Percentiles rank a stretch among this genome's conserved stretches.
Evolutionary conservation across 345 rosid species (phyloP).

Genomic region (Trapa incisa): DNA sequence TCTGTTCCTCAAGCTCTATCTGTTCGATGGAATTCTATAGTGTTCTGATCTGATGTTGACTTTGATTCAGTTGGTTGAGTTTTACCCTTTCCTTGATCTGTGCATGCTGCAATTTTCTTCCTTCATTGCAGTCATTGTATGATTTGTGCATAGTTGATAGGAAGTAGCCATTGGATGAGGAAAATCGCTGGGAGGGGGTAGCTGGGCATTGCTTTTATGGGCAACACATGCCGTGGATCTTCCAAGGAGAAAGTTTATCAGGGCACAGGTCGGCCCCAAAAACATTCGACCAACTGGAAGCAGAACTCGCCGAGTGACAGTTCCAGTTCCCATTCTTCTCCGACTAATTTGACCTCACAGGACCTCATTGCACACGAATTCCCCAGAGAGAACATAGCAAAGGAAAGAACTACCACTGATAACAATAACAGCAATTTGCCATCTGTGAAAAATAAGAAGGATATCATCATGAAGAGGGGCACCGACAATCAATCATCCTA

Average conservation of each 20-base stretch:
- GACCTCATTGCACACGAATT: conserved; percentile 17
- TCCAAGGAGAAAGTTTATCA: conserved; percentile 25
- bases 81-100: background rate
- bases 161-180: conserved; percentile 10
- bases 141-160: conserved; percentile 7
- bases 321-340: conserved; percentile 19
- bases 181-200: conserved; percentile 10
- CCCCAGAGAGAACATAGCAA: conserved; percentile 9
- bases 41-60: background rate
- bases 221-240: conserved; percentile 47
- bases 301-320: conserved; percentile 15
- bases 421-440: conserved; percentile 18
- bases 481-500: conserved; percentile 52
- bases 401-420: conserved; percentile 6
- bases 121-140: background rate
- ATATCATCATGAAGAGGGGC: conserved; percentile 54
- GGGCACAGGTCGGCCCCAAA: conserved; percentile 33
- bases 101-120: background rate
- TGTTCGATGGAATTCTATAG: background rate
- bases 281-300: conserved; percentile 22
- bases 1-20: background rate
- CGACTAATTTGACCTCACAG: conserved; percentile 10
- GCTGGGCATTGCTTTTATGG: conserved; percentile 24
- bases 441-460: conserved; percentile 28
- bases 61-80: background rate